Percentiles rank a stretch among this genome's conserved stretches.
These are phyloP conservation scores for Clausena lansium DNA, from an alignment of 345 rosid species.

Conservation along the genomic window DNA sequence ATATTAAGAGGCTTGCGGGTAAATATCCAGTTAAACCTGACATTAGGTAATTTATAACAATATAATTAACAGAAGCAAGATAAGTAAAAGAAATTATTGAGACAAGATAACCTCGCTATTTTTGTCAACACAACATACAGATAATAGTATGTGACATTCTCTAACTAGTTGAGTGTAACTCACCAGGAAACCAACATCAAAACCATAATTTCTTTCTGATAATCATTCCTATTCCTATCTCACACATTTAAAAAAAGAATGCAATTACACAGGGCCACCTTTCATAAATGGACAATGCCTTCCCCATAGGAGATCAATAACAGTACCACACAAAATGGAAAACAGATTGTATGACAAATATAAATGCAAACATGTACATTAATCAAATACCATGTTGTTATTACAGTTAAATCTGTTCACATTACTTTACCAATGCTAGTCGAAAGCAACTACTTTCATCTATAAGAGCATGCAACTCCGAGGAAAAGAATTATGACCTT, in stretches of 20 bases:
- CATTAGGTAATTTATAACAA: neutral
- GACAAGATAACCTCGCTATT: neutral
- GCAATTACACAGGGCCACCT: neutral
- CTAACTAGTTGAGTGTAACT: neutral
- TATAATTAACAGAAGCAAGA: neutral
- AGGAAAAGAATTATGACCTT: constrained; percentile 1
- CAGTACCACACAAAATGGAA: neutral
- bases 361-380: neutral
- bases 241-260: neutral
- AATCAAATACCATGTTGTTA: neutral
- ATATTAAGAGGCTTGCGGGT: neutral
- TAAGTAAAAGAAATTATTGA: neutral
- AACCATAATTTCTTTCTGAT: neutral
- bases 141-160: neutral
- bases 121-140: neutral
- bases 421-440: neutral
- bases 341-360: neutral
- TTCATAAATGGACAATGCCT: neutral
- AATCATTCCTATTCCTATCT: neutral
- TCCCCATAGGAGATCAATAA: neutral
- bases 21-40: neutral
- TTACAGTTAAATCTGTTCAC: neutral
- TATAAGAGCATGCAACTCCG: neutral
- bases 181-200: neutral
- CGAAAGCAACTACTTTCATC: neutral